Evolutionary conservation across 2,329 filamentous ascomycete genomes (phyloP), one percentile per base, ranked within the genome.

Genomic region (Pseudocercospora musae): DNA sequence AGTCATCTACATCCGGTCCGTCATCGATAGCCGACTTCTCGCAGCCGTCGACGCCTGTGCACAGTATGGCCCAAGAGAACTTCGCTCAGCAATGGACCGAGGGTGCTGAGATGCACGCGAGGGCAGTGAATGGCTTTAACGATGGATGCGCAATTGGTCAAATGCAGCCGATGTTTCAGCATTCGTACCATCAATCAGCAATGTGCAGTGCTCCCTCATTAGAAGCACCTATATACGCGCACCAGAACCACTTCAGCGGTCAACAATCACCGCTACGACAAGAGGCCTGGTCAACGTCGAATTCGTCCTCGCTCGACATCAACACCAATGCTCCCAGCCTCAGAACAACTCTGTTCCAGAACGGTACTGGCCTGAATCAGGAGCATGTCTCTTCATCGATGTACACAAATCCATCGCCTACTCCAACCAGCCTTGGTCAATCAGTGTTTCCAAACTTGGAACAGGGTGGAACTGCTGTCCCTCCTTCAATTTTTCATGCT

Each of bases 21-120:
- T 66, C 67, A 1, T 66, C 70, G 4, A 52, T 65, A 25, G 58
- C 57, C 11, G 62, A 62, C 9, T 70, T 67, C 46, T 72, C 71
- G 5, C 67, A 68, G 40, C 68, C 71, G 3, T 60, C 69, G 0
- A 71, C 69, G 2, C 70, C 71, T 5, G 48, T 68, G 1, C 63
- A 70, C 21, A 57, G 46, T 13, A 64, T 70, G 59, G 58, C 55
- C 1, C 29, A 31, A 1, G 61, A 60, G 13, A 60, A 60, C 49
- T 63, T 64, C 21, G 46, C 18, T 9, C 58, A 61, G 4, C 59
- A 65, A n/a, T 67, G 65, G 67, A 53, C 49, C 40, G 66, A 68
- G n/a, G 55, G 57, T 15, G 31, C 62, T 27, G 60, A 67, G 18
- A 59, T 65, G 33, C 62, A 65, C 7, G 52, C 56, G 8, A 25